These are phyloP conservation scores for Pyrenophora teres DNA, from an alignment of 2,329 filamentous ascomycete genomes.

Conservation along the genomic window DNA sequence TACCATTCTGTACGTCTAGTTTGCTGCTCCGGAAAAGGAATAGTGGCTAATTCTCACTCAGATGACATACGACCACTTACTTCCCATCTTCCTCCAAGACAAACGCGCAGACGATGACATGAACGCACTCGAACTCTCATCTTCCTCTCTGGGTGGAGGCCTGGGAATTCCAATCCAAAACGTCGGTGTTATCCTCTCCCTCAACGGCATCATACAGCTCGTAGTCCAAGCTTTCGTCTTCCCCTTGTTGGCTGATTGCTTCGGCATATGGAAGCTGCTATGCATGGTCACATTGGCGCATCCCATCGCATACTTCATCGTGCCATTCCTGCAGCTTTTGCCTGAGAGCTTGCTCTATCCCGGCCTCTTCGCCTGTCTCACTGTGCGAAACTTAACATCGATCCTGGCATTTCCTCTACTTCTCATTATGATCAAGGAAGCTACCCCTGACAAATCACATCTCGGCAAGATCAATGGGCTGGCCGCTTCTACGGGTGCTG, in stretches of 20 bases:
- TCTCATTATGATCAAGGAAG: conserved; percentile 74
- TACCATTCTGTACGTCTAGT: conserved; percentile 68
- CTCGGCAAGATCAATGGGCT: conserved; percentile 74
- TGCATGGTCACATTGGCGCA: conserved; percentile 68
- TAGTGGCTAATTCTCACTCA: conserved; percentile 12
- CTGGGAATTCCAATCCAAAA: conserved; percentile 68
- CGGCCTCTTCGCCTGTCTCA: conserved; percentile 68
- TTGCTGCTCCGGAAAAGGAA: neutral
- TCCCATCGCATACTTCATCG: conserved; percentile 69
- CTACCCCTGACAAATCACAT: conserved; percentile 64
- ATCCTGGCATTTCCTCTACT: conserved; percentile 71
- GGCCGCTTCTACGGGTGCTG: conserved; percentile 72
- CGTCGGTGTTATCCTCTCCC: conserved; percentile 69
- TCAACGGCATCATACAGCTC: conserved; percentile 73
- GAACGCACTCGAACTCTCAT: conserved; percentile 33
- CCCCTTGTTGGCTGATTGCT: conserved; percentile 64
- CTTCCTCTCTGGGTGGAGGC: conserved; percentile 59
- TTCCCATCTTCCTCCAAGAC: conserved; percentile 93
- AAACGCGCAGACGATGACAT: conserved; percentile 53
- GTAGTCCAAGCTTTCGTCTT: conserved; percentile 75
- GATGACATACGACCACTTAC: conserved; percentile 91
- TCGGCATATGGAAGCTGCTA: conserved; percentile 72
- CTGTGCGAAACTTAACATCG: conserved; percentile 68
- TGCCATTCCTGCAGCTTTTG: conserved; percentile 68
- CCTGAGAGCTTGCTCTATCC: conserved; percentile 59